A percentile compares a stretch with the other conserved stretches of the same genome.
Evolutionary conservation across 2,329 filamentous ascomycete genomes (phyloP).

Genomic region (Aspergillus hortae): DNA sequence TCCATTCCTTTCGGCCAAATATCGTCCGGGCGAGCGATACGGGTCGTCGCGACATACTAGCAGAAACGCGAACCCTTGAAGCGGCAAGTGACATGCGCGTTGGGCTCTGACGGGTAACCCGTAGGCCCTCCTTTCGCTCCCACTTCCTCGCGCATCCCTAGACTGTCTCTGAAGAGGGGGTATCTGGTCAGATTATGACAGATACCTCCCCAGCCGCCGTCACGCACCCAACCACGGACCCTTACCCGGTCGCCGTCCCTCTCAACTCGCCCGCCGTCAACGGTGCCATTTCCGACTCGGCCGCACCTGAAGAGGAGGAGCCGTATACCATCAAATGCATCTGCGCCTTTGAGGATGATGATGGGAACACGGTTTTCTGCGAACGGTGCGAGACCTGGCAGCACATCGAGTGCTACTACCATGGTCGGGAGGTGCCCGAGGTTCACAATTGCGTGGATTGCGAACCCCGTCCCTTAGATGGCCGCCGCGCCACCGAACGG

Average conservation of each 20-base stretch:
- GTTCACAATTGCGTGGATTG: slow-evolving; percentile 89
- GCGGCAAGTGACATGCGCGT: slow-evolving; percentile 21
- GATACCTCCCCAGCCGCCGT: slow-evolving; percentile 49
- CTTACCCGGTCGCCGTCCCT: slow-evolving; percentile 45
- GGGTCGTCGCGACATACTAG: neutral
- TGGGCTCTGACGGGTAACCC: slow-evolving; percentile 16
- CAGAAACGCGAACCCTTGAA: slow-evolving; percentile 2
- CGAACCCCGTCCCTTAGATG: slow-evolving; percentile 71
- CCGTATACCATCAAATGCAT: slow-evolving; percentile 96
- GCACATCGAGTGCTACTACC: slow-evolving; percentile 96
- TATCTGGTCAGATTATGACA: slow-evolving; percentile 53
- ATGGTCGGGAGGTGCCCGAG: slow-evolving; percentile 67
- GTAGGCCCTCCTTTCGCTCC: slow-evolving; percentile 13
- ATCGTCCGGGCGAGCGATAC: neutral
- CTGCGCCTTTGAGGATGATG: slow-evolving; percentile 88
- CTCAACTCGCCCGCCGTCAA: slow-evolving; percentile 41
- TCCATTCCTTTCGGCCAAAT: neutral
- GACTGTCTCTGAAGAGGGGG: slow-evolving; percentile 36
- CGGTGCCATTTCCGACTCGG: slow-evolving; percentile 40
- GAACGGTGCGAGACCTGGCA: slow-evolving; percentile 97
- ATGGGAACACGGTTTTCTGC: slow-evolving; percentile 96
- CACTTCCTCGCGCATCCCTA: slow-evolving; percentile 24
- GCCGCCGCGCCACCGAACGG: slow-evolving; percentile 69
- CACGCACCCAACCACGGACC: slow-evolving; percentile 47
- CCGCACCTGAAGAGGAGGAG: slow-evolving; percentile 43